Percentiles rank a stretch among this genome's conserved stretches.
Conservation (phyloP, 306 rosid species). For the Citrullus amarus region DNA sequence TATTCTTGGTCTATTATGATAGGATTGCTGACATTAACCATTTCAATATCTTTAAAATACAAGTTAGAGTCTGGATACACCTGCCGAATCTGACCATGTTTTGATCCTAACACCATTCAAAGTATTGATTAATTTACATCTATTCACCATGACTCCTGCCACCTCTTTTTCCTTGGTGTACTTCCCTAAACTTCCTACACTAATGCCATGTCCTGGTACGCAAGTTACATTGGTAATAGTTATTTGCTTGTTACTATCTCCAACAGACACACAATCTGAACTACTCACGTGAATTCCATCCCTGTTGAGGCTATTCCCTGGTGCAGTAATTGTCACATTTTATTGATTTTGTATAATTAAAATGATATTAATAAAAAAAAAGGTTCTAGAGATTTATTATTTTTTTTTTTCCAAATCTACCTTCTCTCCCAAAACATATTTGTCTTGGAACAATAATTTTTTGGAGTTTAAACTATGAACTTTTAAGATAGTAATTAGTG, state of each 20-base stretch:
- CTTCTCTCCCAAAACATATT: too few species aligned
- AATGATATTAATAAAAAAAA: too few species aligned
- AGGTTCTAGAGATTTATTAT: too few species aligned
- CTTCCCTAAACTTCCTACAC: neutral
- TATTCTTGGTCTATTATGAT: conserved; percentile 16
- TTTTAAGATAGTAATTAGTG: too few species aligned
- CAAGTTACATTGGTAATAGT: neutral
- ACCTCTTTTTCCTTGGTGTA: neutral
- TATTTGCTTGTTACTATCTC: neutral
- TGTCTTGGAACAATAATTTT: too few species aligned
- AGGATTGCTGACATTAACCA: neutral
- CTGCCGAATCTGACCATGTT: conserved; percentile 23
- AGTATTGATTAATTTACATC: conserved; percentile 5
- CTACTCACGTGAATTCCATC: neutral
- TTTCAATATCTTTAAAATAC: neutral
- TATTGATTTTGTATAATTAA: too few species aligned
- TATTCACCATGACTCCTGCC: neutral
- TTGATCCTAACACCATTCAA: conserved; percentile 36
- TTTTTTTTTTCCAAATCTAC: too few species aligned
- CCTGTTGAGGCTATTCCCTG: neutral
- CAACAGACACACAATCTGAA: neutral
- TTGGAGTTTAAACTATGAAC: too few species aligned
- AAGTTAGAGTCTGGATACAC: conserved; percentile 7
- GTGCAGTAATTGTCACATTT: neutral
- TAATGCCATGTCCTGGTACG: neutral